Percentiles rank a stretch among this genome's conserved stretches.
Conservation (phyloP, 495 filamentous ascomycete species). For the Daldinia loculata region DNA sequence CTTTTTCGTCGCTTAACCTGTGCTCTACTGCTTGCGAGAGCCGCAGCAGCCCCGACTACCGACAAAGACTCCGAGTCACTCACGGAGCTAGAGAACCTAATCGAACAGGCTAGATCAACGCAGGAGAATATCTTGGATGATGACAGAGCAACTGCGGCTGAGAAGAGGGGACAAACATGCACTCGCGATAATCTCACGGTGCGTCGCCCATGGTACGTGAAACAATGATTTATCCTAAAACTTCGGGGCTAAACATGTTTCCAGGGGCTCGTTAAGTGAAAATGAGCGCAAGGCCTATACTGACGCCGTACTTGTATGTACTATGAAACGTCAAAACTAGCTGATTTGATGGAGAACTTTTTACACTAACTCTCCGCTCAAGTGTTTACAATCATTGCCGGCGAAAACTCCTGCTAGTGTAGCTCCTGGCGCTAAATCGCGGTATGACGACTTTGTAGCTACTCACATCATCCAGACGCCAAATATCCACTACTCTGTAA, state of each 20-base stretch:
- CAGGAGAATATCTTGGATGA: slow-evolving; percentile 6
- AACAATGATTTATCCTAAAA: neutral
- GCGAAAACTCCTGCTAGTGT: slow-evolving; percentile 53
- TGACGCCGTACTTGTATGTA: slow-evolving; percentile 60
- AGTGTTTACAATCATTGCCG: slow-evolving; percentile 65
- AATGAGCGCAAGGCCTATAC: slow-evolving; percentile 67
- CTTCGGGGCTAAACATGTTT: slow-evolving; percentile 6
- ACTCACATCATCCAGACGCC: slow-evolving; percentile 72
- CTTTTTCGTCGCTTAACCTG: neutral
- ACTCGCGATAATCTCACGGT: slow-evolving; percentile 50
- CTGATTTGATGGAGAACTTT: neutral
- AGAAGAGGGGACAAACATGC: slow-evolving; percentile 32
- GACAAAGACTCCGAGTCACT: neutral
- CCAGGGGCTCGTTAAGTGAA: slow-evolving; percentile 57
- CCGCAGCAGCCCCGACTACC: neutral
- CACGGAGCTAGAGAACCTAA: neutral
- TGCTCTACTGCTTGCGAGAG: neutral
- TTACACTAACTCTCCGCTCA: neutral
- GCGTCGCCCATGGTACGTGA: slow-evolving; percentile 57
- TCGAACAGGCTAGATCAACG: slow-evolving; percentile 7
- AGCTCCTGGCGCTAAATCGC: slow-evolving; percentile 48
- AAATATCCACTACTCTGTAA: slow-evolving; percentile 65
- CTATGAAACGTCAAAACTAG: neutral
- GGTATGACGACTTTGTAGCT: slow-evolving; percentile 77
- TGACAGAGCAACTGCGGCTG: neutral